These are phyloP conservation scores for Balamuthia mandrillaris DNA, from an alignment of 208 protist genomes.

Conservation along the genomic window DNA sequence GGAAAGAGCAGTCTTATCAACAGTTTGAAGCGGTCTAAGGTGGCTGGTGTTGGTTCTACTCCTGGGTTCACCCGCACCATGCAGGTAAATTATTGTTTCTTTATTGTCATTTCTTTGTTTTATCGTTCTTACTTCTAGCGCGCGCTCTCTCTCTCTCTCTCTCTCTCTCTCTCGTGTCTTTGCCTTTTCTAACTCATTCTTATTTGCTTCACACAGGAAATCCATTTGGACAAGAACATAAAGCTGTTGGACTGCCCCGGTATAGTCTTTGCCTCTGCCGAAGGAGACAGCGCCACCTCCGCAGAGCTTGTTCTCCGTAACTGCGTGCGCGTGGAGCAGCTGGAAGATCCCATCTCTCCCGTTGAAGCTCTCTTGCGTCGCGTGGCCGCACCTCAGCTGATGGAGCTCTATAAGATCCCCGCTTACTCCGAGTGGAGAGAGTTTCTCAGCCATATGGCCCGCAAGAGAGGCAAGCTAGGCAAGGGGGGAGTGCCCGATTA, in stretches of 20 bases:
- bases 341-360: slow-evolving; percentile 82
- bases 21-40: slow-evolving; percentile 85
- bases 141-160: too few species aligned
- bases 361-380: not conserved
- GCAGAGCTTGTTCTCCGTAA: slow-evolving; percentile 91
- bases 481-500: slow-evolving; percentile 83
- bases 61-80: slow-evolving; percentile 86
- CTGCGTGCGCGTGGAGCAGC: slow-evolving; percentile 86
- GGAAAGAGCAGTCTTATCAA: slow-evolving; percentile 96
- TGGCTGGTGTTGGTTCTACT: slow-evolving; percentile 69
- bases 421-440: slow-evolving; percentile 47
- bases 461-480: slow-evolving; percentile 53
- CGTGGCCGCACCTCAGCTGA: slow-evolving; percentile 20
- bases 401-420: slow-evolving; percentile 62
- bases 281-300: slow-evolving; percentile 59
- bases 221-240: slow-evolving; percentile 92
- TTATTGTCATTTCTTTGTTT: too few species aligned
- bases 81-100: too few species aligned
- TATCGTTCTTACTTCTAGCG: too few species aligned
- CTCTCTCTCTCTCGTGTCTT: too few species aligned
- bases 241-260: slow-evolving; percentile 94
- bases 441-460: slow-evolving; percentile 58
- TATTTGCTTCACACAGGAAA: too few species aligned
- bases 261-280: slow-evolving; percentile 88
- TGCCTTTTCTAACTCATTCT: too few species aligned